Evolutionary conservation across 139 green algal species (phyloP), one percentile per base, ranked within the genome.

Genomic region (Penium margaritaceum): DNA sequence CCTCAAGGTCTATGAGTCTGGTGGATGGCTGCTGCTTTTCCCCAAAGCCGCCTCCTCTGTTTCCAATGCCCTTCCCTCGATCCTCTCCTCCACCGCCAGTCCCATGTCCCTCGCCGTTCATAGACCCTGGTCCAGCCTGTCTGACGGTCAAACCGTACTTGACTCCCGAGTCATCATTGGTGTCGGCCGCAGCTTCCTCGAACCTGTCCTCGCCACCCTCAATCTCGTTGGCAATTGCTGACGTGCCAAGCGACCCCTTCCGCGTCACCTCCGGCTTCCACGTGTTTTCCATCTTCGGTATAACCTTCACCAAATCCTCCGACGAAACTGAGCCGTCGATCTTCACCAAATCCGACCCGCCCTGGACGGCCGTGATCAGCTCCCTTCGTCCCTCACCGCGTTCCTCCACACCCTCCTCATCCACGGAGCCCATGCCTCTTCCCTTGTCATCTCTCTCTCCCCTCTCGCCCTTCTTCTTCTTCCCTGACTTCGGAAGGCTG

Each of bases 241-340:
- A n/a, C 36, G 19, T 39, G 5, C 29, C 19, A 0, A n/a, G n/a
- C n/a, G n/a, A n/a, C n/a, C 35, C 30, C 66, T 60, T 47, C 36
- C 27, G 6, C 24, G 30, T 64, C 37, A 66, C 66, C 5, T 63
- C 21, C 5, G 54, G 38, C 24, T 74, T 27, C 66, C 66, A 74
- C 34, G 34, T 74, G 66, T 74, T 24, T 39, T 63, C 66, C 32
- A 58, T 17, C 66, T 64, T 64, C 7, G 66, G n/a, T 30, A 74
- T 63, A 1, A 74, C 37, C 66, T 74, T 74, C 6, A 32, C 24
- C 29, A 24, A 15, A 29, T 29, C 15, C 51, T 60, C 30, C 51
- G 51, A 60, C 7, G 21, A 38, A 3, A 9, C 41, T 51, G 55
- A 35, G 0, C 30, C 55, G 29, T 64, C 55, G 15, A 38, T 64